Percentiles rank a stretch among this genome's conserved stretches.
phyloP scores from a whole-genome alignment of 2,329 filamentous ascomycete species.

The Byssochlamys sp. region DNA sequence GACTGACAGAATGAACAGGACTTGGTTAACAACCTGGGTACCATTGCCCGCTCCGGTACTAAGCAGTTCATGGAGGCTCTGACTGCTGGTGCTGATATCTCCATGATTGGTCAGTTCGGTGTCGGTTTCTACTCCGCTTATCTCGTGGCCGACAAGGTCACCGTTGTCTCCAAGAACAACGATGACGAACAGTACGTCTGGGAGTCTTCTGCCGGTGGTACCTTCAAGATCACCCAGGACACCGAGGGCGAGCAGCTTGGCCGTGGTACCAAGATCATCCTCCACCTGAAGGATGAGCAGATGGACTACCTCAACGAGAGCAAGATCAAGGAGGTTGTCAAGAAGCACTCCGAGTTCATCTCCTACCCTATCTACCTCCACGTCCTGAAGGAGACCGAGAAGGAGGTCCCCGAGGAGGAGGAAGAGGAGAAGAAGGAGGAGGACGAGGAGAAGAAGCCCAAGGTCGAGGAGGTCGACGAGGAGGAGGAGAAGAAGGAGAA shows the following conservation, averaged over 20 bases:
- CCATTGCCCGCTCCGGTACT: slow-evolving; percentile 95
- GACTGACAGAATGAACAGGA: slow-evolving; percentile 47
- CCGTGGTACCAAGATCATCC: slow-evolving; percentile 94
- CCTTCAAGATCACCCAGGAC: slow-evolving; percentile 85
- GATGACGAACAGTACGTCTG: slow-evolving; percentile 99
- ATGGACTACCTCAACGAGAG: slow-evolving; percentile 94
- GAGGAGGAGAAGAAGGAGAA: slow-evolving; percentile 77
- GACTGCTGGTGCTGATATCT: slow-evolving; percentile 94
- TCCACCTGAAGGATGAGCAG: slow-evolving; percentile 99
- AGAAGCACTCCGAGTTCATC: slow-evolving; percentile 99
- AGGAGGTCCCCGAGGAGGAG: slow-evolving; percentile 93
- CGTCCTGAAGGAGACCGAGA: slow-evolving; percentile 98
- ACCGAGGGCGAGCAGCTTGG: slow-evolving; percentile 83
- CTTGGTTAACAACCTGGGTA: slow-evolving; percentile 99
- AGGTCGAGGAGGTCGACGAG: slow-evolving; percentile 85
- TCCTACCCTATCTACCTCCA: slow-evolving; percentile 99
- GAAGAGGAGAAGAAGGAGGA: slow-evolving; percentile 64
- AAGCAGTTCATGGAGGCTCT: slow-evolving; percentile 99
- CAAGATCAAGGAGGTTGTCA: slow-evolving; percentile 99
- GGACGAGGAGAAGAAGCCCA: slow-evolving; percentile 85
- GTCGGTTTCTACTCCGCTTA: slow-evolving; percentile 99
- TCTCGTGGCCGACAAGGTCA: slow-evolving; percentile 93
- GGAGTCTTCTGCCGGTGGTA: slow-evolving; percentile 95
- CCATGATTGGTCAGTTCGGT: slow-evolving; percentile 99
- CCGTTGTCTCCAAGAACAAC: slow-evolving; percentile 96